A percentile compares a stretch with the other conserved stretches of the same genome.
phyloP scores from a whole-genome alignment of 2,329 filamentous ascomycete species.

The Graphium sp. region DNA sequence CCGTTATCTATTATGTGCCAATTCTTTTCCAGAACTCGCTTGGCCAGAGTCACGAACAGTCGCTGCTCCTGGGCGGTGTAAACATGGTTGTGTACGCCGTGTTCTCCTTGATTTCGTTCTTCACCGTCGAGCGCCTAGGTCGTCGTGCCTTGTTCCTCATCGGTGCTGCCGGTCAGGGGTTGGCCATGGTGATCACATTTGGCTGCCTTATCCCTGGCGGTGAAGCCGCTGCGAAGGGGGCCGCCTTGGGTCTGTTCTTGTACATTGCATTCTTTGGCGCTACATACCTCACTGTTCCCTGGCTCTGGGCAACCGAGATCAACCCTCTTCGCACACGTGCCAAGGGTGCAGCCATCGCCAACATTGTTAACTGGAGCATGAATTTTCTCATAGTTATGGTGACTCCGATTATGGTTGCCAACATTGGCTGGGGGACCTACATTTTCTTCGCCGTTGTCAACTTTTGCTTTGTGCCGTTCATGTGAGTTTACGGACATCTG shows the following conservation, averaged over 20 bases:
- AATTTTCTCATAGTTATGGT: conserved; percentile 66
- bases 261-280: conserved; percentile 55
- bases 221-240: conserved; percentile 44
- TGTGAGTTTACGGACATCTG: too few relatives aligned
- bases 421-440: conserved; percentile 33
- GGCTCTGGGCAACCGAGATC: conserved; percentile 47
- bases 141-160: conserved; percentile 23
- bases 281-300: conserved; percentile 50
- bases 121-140: conserved; percentile 24
- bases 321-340: conserved; percentile 47
- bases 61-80: conserved; percentile 31
- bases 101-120: conserved; percentile 20
- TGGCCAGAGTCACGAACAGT: conserved; percentile 21
- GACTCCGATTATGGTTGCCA: conserved; percentile 56
- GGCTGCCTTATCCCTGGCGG: conserved; percentile 49
- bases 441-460: conserved; percentile 37
- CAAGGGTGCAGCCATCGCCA: conserved; percentile 42
- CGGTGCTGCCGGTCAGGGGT: conserved; percentile 26
- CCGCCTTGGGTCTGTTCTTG: conserved; percentile 49
- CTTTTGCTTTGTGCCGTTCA: conserved; percentile 23
- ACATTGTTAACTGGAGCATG: conserved; percentile 50
- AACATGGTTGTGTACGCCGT: conserved; percentile 32
- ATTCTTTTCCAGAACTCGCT: conserved; percentile 33
- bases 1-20: conserved; percentile 45
- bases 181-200: conserved; percentile 44